Conservation (phyloP, 2,329 filamentous ascomycete genomes). For the Phoma sp. region DNA sequence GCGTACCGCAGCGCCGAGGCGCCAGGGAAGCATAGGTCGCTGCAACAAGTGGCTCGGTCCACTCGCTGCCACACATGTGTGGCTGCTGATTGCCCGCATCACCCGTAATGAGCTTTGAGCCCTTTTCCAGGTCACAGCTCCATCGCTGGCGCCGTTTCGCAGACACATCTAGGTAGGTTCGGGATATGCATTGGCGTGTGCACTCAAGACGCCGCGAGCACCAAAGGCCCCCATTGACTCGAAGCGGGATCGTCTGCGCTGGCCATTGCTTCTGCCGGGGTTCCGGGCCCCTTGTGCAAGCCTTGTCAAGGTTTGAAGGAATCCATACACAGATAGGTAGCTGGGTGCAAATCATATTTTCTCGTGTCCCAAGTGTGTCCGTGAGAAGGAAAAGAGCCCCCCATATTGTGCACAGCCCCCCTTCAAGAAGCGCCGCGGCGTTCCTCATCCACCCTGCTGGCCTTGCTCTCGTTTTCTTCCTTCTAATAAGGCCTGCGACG, state of each 20-base stretch:
- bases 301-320: too few relatives aligned
- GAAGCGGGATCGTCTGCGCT: neutral
- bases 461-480: too few relatives aligned
- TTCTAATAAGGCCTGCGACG: too few relatives aligned
- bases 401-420: neutral
- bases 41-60: constrained; percentile 10
- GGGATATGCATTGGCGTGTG: neutral
- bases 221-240: neutral
- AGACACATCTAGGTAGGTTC: neutral
- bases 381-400: neutral
- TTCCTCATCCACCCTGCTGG: neutral
- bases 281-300: neutral
- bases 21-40: constrained; percentile 1
- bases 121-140: too few relatives aligned
- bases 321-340: too few relatives aligned
- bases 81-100: neutral
- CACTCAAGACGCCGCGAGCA: neutral
- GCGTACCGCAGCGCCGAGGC: constrained; percentile 21
- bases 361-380: too few relatives aligned
- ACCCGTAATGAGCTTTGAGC: too few relatives aligned
- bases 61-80: constrained; percentile 11
- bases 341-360: too few relatives aligned
- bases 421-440: neutral
- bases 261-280: neutral
- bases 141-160: neutral